These are phyloP conservation scores for Plantago rigida DNA, from an alignment of 305 asterid species.

Conservation along the genomic window DNA sequence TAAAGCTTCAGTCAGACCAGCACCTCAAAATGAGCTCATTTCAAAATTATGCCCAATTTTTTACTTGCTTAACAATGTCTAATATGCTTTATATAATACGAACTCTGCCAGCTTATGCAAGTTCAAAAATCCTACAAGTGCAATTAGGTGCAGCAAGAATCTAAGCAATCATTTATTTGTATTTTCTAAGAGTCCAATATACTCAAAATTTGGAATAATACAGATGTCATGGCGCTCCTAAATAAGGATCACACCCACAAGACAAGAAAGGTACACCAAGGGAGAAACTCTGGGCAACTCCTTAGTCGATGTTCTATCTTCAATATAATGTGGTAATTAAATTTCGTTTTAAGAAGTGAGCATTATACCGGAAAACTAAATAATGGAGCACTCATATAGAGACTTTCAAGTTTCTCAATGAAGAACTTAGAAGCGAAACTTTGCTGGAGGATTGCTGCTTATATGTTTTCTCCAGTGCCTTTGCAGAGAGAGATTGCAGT, in stretches of 20 bases:
- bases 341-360: constrained; percentile 5
- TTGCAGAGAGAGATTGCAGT: constrained; percentile 62
- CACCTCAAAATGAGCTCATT: too few species aligned
- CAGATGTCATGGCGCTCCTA: not conserved
- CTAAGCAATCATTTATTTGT: not conserved
- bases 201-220: too few species aligned
- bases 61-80: too few species aligned
- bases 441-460: constrained; percentile 59
- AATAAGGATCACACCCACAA: constrained; percentile 2
- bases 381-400: constrained; percentile 27
- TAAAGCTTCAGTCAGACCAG: too few species aligned
- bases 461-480: constrained; percentile 65
- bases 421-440: constrained; percentile 41
- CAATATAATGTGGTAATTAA: constrained; percentile 4
- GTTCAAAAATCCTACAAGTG: too few species aligned
- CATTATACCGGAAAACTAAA: constrained; percentile 1
- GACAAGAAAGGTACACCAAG: constrained; percentile 1
- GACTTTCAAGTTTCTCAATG: constrained; percentile 64
- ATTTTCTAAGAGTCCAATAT: not conserved
- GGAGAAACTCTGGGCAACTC: not conserved
- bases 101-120: too few species aligned
- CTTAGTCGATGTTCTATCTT: constrained; percentile 4
- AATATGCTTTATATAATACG: too few species aligned
- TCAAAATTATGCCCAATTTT: too few species aligned
- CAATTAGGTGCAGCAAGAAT: too few species aligned